Conservation (phyloP, 169 alveolate species). For the Plasmodium gaboni region DNA sequence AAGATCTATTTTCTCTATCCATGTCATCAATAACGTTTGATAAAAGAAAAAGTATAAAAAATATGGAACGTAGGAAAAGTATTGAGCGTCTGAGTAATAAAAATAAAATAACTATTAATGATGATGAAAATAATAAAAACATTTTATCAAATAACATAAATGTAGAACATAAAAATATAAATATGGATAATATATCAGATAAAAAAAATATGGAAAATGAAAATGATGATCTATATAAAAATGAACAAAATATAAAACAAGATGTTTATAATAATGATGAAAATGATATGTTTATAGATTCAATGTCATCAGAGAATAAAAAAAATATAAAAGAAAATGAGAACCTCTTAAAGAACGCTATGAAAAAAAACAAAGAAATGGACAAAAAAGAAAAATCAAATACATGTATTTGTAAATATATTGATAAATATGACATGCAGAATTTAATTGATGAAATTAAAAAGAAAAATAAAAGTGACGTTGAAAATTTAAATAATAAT, state of each 20-base stretch:
- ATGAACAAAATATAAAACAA: neutral
- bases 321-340: neutral
- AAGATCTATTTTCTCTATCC: slow-evolving; percentile 21
- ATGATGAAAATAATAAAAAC: neutral
- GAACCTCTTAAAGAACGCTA: neutral
- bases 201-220: neutral
- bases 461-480: neutral
- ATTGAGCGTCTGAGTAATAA: neutral
- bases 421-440: slow-evolving; percentile 13
- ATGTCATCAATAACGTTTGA: slow-evolving; percentile 26
- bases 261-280: neutral
- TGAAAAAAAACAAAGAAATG: neutral
- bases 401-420: slow-evolving; percentile 22
- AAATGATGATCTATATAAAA: neutral
- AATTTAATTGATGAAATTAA: slow-evolving; percentile 3
- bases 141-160: neutral
- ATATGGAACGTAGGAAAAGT: neutral
- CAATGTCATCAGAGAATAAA: neutral
- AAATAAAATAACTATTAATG: neutral
- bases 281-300: neutral
- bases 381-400: neutral
- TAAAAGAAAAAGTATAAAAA: neutral
- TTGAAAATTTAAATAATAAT: neutral
- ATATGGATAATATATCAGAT: neutral
- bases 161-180: neutral